These are phyloP conservation scores for Terfezia claveryi DNA, from an alignment of 495 filamentous ascomycete species.

Conservation along the genomic window DNA sequence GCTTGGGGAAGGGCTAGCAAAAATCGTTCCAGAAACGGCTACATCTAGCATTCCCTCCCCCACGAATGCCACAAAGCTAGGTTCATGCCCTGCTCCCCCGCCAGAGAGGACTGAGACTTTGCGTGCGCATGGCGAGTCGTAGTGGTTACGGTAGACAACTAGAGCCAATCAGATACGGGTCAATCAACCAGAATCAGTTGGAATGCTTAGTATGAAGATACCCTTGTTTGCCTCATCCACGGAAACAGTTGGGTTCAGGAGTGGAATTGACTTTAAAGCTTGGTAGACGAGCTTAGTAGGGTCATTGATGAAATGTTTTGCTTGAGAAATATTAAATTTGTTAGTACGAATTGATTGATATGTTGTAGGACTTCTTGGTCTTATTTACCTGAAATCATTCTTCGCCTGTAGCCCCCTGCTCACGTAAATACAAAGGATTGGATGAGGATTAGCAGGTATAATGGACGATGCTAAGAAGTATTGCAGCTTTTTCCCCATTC, in stretches of 20 bases:
- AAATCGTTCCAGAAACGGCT: constrained; percentile 79
- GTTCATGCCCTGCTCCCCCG: constrained; percentile 85
- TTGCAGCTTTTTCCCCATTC: too few species aligned
- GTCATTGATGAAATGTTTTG: constrained; percentile 87
- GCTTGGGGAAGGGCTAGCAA: constrained; percentile 69
- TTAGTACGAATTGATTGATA: too few species aligned
- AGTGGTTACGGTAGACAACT: constrained; percentile 10
- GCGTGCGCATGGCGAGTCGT: constrained; percentile 1
- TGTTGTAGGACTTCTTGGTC: too few species aligned
- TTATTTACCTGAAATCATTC: neutral
- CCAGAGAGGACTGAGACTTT: constrained; percentile 72
- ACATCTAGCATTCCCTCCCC: constrained; percentile 57
- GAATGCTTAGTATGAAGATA: neutral
- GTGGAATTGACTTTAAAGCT: constrained; percentile 52
- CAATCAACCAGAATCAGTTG: neutral
- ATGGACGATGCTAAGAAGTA: too few species aligned
- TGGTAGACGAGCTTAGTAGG: constrained; percentile 56
- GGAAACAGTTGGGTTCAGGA: constrained; percentile 68
- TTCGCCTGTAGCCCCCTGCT: neutral
- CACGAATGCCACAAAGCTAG: constrained; percentile 41
- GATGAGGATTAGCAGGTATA: too few species aligned
- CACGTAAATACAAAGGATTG: too few species aligned
- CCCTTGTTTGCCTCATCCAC: constrained; percentile 69
- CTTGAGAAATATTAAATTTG: constrained; percentile 5
- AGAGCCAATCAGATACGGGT: neutral